Evolutionary conservation across 23 red algal genomes (phyloP).

Genomic region (Agarophyton chilense): DNA sequence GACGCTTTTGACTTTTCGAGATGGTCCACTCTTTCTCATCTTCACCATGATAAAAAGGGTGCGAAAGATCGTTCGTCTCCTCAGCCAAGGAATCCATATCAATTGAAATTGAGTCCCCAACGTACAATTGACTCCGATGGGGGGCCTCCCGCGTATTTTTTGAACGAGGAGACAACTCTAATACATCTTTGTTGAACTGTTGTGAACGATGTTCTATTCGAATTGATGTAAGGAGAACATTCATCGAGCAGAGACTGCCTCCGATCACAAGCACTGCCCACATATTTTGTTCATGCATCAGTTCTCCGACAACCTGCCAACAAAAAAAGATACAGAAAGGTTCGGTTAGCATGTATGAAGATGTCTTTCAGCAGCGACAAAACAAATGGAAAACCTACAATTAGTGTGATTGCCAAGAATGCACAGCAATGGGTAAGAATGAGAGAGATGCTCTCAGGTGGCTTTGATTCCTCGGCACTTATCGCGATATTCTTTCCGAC

Average conservation of each 20-base stretch:
- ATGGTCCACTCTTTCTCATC: neutral
- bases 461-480: neutral
- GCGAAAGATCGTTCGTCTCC: neutral
- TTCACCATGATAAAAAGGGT: neutral
- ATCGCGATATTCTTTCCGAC: neutral
- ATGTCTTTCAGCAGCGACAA: neutral
- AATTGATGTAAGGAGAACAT: constrained; percentile 33
- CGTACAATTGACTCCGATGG: constrained; percentile 21
- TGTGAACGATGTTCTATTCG: constrained; percentile 9
- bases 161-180: neutral
- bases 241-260: constrained; percentile 21
- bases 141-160: constrained; percentile 3
- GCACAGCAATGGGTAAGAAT: constrained; percentile 39
- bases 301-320: constrained; percentile 38
- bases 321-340: neutral
- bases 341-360: neutral
- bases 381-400: neutral
- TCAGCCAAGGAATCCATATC: constrained; percentile 27
- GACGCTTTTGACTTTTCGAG: neutral
- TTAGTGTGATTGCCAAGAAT: constrained; percentile 18
- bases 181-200: neutral
- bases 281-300: constrained; percentile 50
- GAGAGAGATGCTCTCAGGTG: constrained; percentile 4
- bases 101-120: constrained; percentile 16
- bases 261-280: constrained; percentile 53